Evolutionary conservation across 169 alveolate genomes (phyloP), one percentile per base, ranked within the genome.

Genomic region (Besnoitia besnoiti): DNA sequence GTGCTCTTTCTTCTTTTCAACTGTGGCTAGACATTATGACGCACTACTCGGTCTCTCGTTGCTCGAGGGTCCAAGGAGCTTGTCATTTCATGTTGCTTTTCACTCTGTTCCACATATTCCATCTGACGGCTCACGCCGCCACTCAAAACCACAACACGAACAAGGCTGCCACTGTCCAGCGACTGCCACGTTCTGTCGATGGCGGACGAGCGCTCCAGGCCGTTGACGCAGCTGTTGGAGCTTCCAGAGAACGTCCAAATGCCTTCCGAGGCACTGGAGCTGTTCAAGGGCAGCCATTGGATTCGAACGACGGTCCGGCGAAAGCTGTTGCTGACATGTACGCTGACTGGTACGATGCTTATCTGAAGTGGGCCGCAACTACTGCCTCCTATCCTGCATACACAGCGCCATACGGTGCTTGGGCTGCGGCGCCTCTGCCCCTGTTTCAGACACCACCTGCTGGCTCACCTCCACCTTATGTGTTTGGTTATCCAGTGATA

Each of bases 381-480:
- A n/a, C 67, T 19, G 1, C 67, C 24, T 21, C 67, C 4, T 3
- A 55, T 55, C 67, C 67, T 5, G 67, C 24, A n/a, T 55, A 55
- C 67, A 21, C 67, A 1, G n/a, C 67, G 24, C 3, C n/a, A 55
- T 19, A 55, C 24, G 12, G 5, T 55, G 4, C 67, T 19, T 21
- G 7, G 82, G 47, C 19, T 12, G 47, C 82, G n/a, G 44, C 82
- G 8, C 46, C 82, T n/a, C 12, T 77, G 33, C 87, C 87, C 0
- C 33, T 40, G 5, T 77, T 77, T 42, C 87, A 77, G 87, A 77
- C 87, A 27, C 87, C 87, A 24, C 87, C 87, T 42, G 87, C 87
- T 27, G 87, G 87, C 50, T 77, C 50, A 37, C 59, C 87, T 10
- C 61, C 59, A 27, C 87, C 87, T 77, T 77, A 77, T 35, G 40